These are phyloP conservation scores for Gossypium schwendimanii DNA, from an alignment of 441 rosid species.

Conservation along the genomic window DNA sequence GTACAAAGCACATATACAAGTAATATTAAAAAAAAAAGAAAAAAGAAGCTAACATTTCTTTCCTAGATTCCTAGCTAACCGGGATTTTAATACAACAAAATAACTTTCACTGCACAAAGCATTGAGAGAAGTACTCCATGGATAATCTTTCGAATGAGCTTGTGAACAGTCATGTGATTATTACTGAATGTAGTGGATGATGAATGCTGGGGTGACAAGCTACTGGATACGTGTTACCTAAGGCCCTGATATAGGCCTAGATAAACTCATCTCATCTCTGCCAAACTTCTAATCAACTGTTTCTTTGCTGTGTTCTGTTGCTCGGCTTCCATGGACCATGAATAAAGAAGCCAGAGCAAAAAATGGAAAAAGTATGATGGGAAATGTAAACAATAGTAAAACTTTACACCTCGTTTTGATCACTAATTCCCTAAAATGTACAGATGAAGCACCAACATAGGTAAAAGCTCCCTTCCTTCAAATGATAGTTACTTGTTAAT, in stretches of 20 bases:
- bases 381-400: not conserved
- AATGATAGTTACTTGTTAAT: constrained; percentile 1
- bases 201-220: not conserved
- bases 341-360: constrained; percentile 2
- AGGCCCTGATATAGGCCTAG: not conserved
- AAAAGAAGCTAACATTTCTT: not conserved
- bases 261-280: constrained; percentile 12
- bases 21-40: not conserved
- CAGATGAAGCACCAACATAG: constrained; percentile 6
- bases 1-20: not conserved
- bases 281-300: constrained; percentile 19
- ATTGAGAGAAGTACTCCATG: not conserved
- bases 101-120: not conserved
- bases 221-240: constrained; percentile 5
- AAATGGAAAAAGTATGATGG: constrained; percentile 3
- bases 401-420: not conserved
- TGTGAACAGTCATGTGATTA: not conserved
- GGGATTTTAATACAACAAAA: not conserved
- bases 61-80: constrained; percentile 6
- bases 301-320: constrained; percentile 6
- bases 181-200: constrained; percentile 2
- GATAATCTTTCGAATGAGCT: not conserved
- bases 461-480: constrained; percentile 1
- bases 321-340: constrained; percentile 11
- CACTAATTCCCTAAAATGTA: constrained; percentile 2